Evolutionary conservation across 768 basidiomycete genomes (phyloP).

Genomic region (Boletus edulis): DNA sequence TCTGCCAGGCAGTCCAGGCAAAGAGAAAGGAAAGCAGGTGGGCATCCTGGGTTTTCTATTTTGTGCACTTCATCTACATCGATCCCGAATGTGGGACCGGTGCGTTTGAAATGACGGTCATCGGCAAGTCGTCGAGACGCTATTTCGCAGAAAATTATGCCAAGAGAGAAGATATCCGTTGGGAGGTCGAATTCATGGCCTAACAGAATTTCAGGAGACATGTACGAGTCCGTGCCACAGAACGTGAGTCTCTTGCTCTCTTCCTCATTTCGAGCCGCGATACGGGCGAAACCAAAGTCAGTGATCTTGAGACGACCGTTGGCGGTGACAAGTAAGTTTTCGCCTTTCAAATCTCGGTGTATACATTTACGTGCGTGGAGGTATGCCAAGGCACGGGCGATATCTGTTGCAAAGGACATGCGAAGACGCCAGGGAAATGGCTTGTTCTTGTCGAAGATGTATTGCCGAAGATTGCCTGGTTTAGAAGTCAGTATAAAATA

Average conservation of each 20-base stretch:
- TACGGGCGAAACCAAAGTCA: constrained; percentile 97
- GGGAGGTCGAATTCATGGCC: constrained; percentile 91
- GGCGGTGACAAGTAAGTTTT: constrained; percentile 92
- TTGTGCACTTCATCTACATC: constrained; percentile 69
- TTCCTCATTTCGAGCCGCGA: constrained; percentile 88
- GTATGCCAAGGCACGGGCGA: constrained; percentile 93
- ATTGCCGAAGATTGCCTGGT: constrained; percentile 74
- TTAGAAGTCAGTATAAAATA: constrained; percentile 1
- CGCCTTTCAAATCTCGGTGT: constrained; percentile 92
- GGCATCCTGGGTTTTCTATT: constrained; percentile 72
- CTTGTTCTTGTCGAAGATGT: constrained; percentile 81
- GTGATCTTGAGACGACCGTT: constrained; percentile 96
- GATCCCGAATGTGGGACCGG: constrained; percentile 75
- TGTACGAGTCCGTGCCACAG: constrained; percentile 90
- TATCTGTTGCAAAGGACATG: constrained; percentile 92
- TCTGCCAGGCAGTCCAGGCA: constrained; percentile 73
- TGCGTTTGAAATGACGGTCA: constrained; percentile 72
- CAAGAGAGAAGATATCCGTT: constrained; percentile 93
- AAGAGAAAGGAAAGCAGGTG: constrained; percentile 71
- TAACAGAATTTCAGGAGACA: constrained; percentile 94
- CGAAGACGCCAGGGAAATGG: constrained; percentile 93
- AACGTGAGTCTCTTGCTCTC: constrained; percentile 85
- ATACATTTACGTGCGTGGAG: constrained; percentile 92
- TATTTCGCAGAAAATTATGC: constrained; percentile 92
- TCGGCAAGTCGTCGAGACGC: constrained; percentile 82